Conservation (phyloP, 139 green algal species). For the Tetraselmis chui region DNA sequence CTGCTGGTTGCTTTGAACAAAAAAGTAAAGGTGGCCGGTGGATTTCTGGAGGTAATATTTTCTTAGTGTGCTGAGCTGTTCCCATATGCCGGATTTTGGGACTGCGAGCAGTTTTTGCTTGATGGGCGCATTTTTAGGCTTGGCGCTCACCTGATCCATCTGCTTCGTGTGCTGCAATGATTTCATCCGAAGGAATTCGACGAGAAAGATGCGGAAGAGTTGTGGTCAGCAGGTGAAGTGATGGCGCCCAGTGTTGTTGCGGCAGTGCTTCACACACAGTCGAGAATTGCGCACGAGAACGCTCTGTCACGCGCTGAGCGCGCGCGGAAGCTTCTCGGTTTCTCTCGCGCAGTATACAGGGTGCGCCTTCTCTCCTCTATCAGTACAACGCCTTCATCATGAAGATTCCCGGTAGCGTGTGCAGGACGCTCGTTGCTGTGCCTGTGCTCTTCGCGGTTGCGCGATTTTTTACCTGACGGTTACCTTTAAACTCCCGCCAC, state of each 20-base stretch:
- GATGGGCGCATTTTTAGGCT: too few species aligned
- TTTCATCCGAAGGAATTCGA: neutral
- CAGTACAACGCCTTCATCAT: too few species aligned
- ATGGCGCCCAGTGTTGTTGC: neutral
- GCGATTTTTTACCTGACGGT: too few species aligned
- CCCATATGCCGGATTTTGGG: too few species aligned
- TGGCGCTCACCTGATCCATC: too few species aligned
- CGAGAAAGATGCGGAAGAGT: neutral
- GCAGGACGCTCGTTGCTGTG: neutral
- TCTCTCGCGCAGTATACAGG: neutral
- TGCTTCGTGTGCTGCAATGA: too few species aligned
- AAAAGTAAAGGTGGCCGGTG: neutral
- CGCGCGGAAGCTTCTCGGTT: neutral
- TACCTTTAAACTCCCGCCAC: too few species aligned
- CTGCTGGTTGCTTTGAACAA: neutral
- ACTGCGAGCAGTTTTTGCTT: too few species aligned
- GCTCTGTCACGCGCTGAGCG: neutral
- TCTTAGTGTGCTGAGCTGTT: too few species aligned
- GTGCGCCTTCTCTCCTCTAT: too few species aligned
- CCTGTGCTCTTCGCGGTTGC: neutral
- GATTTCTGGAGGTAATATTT: neutral
- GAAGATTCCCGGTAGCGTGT: too few species aligned
- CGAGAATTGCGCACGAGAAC: neutral
- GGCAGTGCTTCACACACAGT: neutral
- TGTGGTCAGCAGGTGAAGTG: neutral